These are phyloP conservation scores for Puccinellia tenuiflora DNA, from an alignment of 176 grass and related monocot species.

Conservation along the genomic window DNA sequence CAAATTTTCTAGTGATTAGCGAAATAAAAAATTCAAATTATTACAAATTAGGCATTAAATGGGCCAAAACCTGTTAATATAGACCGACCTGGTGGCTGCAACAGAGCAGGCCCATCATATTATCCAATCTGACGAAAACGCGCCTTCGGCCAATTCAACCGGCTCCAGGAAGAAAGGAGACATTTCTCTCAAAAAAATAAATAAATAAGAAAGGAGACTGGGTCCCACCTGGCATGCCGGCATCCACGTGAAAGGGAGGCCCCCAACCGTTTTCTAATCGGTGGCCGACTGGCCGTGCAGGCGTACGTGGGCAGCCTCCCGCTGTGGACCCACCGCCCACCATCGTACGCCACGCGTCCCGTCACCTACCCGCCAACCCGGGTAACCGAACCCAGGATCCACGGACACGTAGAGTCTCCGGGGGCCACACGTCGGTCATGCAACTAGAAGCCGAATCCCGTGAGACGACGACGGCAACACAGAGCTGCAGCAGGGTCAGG, in stretches of 20 bases:
- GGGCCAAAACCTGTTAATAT: no score
- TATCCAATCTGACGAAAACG: no score
- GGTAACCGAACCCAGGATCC: background rate
- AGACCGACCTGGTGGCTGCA: background rate
- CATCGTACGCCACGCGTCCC: background rate
- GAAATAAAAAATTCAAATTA: no score
- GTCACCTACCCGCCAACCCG: background rate
- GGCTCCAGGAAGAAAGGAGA: background rate
- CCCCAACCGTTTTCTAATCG: background rate
- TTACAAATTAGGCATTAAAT: no score
- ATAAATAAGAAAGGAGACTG: background rate
- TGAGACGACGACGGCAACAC: background rate
- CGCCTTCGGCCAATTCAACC: no score
- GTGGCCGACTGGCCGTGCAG: background rate
- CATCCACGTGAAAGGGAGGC: constrained; percentile 24
- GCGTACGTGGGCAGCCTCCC: background rate
- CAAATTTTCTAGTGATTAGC: no score
- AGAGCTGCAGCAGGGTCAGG: background rate
- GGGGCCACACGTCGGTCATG: constrained; percentile 15
- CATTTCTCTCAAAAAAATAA: no score
- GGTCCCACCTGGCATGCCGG: background rate
- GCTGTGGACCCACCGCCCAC: background rate
- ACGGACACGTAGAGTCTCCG: background rate
- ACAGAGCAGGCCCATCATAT: background rate
- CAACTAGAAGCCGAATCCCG: background rate